Conservation (phyloP, 257 asterid genomes). For the Thymus quinquecostatus region DNA sequence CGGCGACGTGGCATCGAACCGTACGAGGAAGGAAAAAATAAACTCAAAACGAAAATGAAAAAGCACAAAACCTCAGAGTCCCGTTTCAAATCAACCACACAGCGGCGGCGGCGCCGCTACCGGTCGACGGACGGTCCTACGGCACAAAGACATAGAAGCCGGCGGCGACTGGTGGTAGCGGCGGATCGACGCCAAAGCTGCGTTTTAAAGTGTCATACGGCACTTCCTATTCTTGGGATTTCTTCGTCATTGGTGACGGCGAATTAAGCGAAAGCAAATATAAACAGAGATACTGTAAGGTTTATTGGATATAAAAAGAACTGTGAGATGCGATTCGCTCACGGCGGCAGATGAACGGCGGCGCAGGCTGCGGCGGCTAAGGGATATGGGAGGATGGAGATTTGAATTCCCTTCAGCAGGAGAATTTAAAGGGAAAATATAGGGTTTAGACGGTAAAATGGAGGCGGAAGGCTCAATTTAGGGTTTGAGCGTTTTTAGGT, state of each 20-base stretch:
- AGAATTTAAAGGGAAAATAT: conserved; percentile 1
- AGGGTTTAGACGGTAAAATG: not conserved
- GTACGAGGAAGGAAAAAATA: not conserved
- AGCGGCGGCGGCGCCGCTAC: conserved; percentile 42
- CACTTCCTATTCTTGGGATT: conserved; percentile 88
- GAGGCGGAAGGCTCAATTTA: not conserved
- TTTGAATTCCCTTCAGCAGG: too few species aligned
- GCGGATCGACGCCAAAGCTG: conserved; percentile 35
- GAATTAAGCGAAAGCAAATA: not conserved
- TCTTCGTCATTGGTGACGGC: conserved; percentile 60
- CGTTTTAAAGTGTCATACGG: conserved; percentile 75
- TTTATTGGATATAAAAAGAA: not conserved
- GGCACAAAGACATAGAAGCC: conserved; percentile 33
- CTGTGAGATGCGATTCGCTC: not conserved
- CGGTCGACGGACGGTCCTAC: conserved; percentile 42
- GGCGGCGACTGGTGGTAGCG: conserved; percentile 51
- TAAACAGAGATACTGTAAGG: not conserved
- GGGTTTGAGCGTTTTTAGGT: not conserved
- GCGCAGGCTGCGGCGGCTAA: not conserved
- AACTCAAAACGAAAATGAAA: not conserved
- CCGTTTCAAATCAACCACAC: conserved; percentile 77
- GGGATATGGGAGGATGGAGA: not conserved
- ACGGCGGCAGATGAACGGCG: too few species aligned
- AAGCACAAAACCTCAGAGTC: conserved; percentile 58
- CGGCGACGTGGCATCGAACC: conserved; percentile 75